A percentile compares a stretch with the other conserved stretches of the same genome.
These are phyloP conservation scores for Phytopythium helicoides DNA, from an alignment of 352 stramenopile species.

Conservation along the genomic window DNA sequence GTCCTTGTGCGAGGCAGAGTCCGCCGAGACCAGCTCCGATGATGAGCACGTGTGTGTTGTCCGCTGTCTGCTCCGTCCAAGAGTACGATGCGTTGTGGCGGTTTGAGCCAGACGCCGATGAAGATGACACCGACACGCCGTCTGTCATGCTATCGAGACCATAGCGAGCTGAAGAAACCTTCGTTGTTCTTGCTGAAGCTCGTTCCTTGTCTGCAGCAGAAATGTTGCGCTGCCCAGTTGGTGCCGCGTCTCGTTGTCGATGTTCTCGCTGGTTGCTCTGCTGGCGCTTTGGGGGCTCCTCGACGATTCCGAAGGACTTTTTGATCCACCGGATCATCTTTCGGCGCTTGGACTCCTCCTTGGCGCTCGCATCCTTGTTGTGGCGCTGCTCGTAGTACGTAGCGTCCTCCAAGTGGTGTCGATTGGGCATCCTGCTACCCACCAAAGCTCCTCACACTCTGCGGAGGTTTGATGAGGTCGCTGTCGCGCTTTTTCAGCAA, in stretches of 20 bases:
- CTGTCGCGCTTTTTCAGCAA: not conserved
- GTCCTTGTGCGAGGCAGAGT: constrained; percentile 54
- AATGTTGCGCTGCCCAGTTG: constrained; percentile 3
- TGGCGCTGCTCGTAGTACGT: constrained; percentile 39
- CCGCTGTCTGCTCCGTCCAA: constrained; percentile 11
- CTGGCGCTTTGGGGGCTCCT: constrained; percentile 6
- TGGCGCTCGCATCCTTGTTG: constrained; percentile 21
- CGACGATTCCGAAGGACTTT: constrained; percentile 34
- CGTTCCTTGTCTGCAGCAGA: not conserved
- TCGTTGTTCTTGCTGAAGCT: not conserved
- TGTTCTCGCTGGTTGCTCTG: constrained; percentile 13
- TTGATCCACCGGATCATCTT: constrained; percentile 67
- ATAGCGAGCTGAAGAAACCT: not conserved
- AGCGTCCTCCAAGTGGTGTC: constrained; percentile 2
- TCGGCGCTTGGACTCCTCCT: constrained; percentile 52
- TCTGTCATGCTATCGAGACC: not conserved
- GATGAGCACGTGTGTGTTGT: constrained; percentile 37
- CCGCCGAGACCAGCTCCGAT: constrained; percentile 57
- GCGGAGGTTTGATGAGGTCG: not conserved
- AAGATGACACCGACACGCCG: constrained; percentile 7
- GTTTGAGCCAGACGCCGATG: constrained; percentile 2
- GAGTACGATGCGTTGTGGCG: constrained; percentile 15
- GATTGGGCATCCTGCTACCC: constrained; percentile 8
- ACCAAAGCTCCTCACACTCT: not conserved
- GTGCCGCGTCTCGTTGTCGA: constrained; percentile 12